Evolutionary conservation across 2,329 filamentous ascomycete genomes (phyloP), one percentile per base, ranked within the genome.

Genomic region (Cordyceps farinosa): DNA sequence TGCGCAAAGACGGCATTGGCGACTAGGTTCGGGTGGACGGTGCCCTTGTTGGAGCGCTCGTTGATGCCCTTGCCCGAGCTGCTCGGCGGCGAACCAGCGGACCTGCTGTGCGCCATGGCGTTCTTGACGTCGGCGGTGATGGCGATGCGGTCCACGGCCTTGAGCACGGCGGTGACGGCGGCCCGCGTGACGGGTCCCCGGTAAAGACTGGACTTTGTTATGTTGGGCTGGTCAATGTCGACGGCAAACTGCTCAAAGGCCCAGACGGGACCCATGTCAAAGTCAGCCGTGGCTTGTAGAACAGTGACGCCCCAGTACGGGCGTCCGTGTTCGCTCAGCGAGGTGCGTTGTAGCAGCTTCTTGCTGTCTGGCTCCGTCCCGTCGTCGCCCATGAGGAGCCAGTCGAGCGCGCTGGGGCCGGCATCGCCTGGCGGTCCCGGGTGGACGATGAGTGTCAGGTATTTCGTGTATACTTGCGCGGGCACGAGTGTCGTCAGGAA

Each of bases 231-330:
- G 64, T 79, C 75, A 59, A 79, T 78, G 67, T 78, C 67, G 62
- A 79, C 67, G 6, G 70, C 66, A 65, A 79, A 79, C 63, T 79
- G 77, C 44, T 79, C 76, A 63, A 74, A 79, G 1, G 76, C 76
- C 77, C 77, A 79, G 8, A 79, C 75, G 0, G 76, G 77, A 7
- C 77, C 77, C n/a, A 75, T 75, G 58, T 79, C 77, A 61, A 78
- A 75, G 51, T 77, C 70, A 58, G 74, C 75, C 22, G 75, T 75
- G 10, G 77, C 77, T 65, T 79, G 72, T 7, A 74, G 67, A 22
- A 78, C 72, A 3, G 77, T 78, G 10, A 79, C 71, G 5, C 74
- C 77, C 77, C 77, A 79, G 63, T 78, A 71, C 1, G 73, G 70
- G 29, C 77, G 73, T 11, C 77, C 77, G 9, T 65, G 65, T 10